A percentile compares a stretch with the other conserved stretches of the same genome.
Conservation (phyloP, 176 grass and related monocot species). For the Bonia amplexicaulis region DNA sequence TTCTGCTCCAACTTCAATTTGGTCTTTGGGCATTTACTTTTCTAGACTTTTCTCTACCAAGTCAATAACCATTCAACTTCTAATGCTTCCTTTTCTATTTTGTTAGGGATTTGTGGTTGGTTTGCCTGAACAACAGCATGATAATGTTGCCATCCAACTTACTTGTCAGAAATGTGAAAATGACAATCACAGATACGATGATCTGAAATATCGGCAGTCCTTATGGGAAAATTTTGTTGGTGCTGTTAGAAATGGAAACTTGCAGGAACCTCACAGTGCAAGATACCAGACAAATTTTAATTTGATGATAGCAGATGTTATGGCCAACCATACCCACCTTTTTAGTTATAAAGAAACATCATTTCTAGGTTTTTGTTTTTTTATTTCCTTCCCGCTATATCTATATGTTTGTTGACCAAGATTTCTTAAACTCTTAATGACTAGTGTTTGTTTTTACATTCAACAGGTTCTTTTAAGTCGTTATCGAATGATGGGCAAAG, state of each 20-base stretch:
- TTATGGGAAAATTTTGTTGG: conserved; percentile 55
- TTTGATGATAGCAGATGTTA: conserved; percentile 75
- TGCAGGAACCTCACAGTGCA: conserved; percentile 24
- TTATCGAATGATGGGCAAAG: conserved; percentile 67
- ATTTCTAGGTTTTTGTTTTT: conserved; percentile 58
- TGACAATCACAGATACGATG: conserved; percentile 16
- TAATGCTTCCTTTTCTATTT: conserved; percentile 4
- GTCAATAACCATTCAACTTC: background rate
- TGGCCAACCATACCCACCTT: conserved; percentile 63
- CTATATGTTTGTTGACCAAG: background rate
- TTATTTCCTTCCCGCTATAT: background rate
- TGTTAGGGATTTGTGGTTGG: conserved; percentile 57
- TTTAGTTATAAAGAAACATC: conserved; percentile 63
- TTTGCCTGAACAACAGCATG: conserved; percentile 46
- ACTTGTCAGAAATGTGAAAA: conserved; percentile 47
- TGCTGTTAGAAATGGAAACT: conserved; percentile 47
- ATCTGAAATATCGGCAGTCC: conserved; percentile 29
- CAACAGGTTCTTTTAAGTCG: conserved; percentile 61
- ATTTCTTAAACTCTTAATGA: background rate
- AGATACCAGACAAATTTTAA: conserved; percentile 78
- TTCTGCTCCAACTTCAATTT: background rate
- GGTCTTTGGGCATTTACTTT: background rate
- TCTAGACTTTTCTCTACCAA: background rate
- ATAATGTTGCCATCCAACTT: conserved; percentile 64
- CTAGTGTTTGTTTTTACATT: conserved; percentile 16